These are phyloP conservation scores for Fusarium gaditjirri DNA, from an alignment of 2,329 filamentous ascomycete species.

Conservation along the genomic window DNA sequence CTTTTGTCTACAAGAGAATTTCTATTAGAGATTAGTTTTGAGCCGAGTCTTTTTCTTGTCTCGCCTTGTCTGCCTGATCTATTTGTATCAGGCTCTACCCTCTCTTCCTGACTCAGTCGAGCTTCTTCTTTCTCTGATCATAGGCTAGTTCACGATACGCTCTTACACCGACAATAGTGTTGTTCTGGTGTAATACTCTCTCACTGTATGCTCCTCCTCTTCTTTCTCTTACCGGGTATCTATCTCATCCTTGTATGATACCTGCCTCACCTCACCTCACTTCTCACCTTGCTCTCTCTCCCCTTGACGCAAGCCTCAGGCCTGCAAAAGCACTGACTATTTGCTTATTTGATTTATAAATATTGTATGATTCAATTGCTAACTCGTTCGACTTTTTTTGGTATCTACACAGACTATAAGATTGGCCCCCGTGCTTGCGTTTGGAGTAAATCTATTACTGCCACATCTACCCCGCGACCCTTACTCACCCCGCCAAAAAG, in stretches of 20 bases:
- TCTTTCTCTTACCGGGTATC: constrained; percentile 20
- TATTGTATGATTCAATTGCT: constrained; percentile 31
- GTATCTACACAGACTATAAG: constrained; percentile 23
- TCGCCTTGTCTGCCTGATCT: not conserved
- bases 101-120: not conserved
- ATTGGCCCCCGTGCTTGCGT: constrained; percentile 29
- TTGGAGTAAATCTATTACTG: constrained; percentile 38
- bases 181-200: constrained; percentile 7
- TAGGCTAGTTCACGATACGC: constrained; percentile 16
- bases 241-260: constrained; percentile 35
- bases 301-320: constrained; percentile 29
- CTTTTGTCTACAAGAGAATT: constrained; percentile 24
- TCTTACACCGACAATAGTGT: constrained; percentile 24
- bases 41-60: not conserved
- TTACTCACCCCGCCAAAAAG: constrained; percentile 44
- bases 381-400: constrained; percentile 41
- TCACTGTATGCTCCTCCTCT: constrained; percentile 16
- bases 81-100: constrained; percentile 28
- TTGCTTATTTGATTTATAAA: constrained; percentile 12
- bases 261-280: not conserved
- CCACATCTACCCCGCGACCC: constrained; percentile 44
- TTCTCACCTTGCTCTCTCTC: not conserved
- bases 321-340: constrained; percentile 33
- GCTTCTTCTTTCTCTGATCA: not conserved
- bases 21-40: constrained; percentile 24